Conservation (phyloP, 202 grass and related monocot genomes). For the Eragrostis tef region DNA sequence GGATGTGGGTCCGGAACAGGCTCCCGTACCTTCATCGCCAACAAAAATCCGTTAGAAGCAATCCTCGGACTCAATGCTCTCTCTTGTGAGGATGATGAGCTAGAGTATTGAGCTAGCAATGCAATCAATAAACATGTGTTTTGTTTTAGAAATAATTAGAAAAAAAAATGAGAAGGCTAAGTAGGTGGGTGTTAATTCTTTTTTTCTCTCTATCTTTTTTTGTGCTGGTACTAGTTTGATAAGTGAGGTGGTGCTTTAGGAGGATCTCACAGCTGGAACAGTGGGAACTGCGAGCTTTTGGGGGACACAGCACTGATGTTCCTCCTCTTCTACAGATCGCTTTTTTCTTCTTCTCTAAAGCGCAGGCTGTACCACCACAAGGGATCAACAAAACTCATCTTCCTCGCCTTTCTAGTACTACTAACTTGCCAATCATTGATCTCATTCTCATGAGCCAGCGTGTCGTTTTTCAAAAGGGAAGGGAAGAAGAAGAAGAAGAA, state of each 20-base stretch:
- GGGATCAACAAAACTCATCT: slow-evolving; percentile 5
- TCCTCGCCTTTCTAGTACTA: background rate
- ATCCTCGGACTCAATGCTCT: background rate
- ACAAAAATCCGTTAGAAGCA: background rate
- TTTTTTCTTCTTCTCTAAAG: background rate
- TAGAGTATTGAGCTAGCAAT: background rate
- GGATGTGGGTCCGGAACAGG: slow-evolving; percentile 87
- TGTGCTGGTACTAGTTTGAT: no score
- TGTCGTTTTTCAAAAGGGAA: background rate
- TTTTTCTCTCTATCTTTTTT: no score
- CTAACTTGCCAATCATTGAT: slow-evolving; percentile 25
- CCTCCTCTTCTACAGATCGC: slow-evolving; percentile 36
- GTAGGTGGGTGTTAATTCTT: no score
- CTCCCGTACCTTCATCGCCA: slow-evolving; percentile 67
- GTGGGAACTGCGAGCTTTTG: slow-evolving; percentile 61
- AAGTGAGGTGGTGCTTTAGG: slow-evolving; percentile 9
- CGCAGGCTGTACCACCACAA: background rate
- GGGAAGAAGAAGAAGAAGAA: no score
- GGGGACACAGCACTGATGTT: slow-evolving; percentile 54
- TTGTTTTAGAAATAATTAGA: no score
- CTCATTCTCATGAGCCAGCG: background rate
- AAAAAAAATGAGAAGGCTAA: no score
- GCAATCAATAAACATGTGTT: background rate
- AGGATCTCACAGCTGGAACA: slow-evolving; percentile 58
- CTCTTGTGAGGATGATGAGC: no score